Percentiles rank a stretch among this genome's conserved stretches.
Conservation (phyloP, 139 green algal species). For the Marvania coccoides region DNA sequence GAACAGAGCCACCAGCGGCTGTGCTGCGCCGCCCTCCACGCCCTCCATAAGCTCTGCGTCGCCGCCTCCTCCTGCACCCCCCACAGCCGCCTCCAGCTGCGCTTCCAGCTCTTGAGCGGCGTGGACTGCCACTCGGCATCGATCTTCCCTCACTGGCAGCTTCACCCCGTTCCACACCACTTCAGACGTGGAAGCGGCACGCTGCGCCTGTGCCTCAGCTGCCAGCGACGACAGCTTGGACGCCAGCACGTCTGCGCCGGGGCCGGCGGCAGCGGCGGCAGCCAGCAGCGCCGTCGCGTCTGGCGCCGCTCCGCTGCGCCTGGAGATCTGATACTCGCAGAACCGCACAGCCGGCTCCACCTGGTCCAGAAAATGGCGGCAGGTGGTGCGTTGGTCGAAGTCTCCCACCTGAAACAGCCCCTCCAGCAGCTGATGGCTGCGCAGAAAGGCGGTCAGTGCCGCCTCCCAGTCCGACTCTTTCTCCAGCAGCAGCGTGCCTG, state of each 20-base stretch:
- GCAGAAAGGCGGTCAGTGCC: slow-evolving; percentile 59
- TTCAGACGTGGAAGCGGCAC: slow-evolving; percentile 30
- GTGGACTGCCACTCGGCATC: background rate
- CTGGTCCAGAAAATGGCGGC: slow-evolving; percentile 73
- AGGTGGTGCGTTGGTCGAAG: slow-evolving; percentile 61
- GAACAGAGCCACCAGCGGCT: slow-evolving; percentile 38
- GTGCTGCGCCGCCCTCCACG: slow-evolving; percentile 27
- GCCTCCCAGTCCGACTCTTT: slow-evolving; percentile 63
- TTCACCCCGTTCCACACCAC: slow-evolving; percentile 54
- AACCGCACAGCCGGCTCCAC: slow-evolving; percentile 72
- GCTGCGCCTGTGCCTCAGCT: slow-evolving; percentile 36
- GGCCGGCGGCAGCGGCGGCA: slow-evolving; percentile 6
- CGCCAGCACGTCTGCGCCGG: slow-evolving; percentile 8
- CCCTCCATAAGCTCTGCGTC: slow-evolving; percentile 17
- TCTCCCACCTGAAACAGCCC: slow-evolving; percentile 66
- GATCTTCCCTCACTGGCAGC: slow-evolving; percentile 44
- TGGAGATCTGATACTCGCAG: slow-evolving; percentile 75
- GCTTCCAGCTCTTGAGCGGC: slow-evolving; percentile 29
- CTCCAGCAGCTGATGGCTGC: slow-evolving; percentile 63
- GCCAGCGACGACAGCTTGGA: slow-evolving; percentile 46
- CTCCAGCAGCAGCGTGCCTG: slow-evolving; percentile 68
- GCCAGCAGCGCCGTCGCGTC: slow-evolving; percentile 20
- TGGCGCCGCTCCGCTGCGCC: slow-evolving; percentile 17
- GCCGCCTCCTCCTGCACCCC: background rate
- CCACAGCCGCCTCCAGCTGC: slow-evolving; percentile 16